Conservation (phyloP, 2,329 filamentous ascomycete genomes). For the Botryotinia convoluta region DNA sequence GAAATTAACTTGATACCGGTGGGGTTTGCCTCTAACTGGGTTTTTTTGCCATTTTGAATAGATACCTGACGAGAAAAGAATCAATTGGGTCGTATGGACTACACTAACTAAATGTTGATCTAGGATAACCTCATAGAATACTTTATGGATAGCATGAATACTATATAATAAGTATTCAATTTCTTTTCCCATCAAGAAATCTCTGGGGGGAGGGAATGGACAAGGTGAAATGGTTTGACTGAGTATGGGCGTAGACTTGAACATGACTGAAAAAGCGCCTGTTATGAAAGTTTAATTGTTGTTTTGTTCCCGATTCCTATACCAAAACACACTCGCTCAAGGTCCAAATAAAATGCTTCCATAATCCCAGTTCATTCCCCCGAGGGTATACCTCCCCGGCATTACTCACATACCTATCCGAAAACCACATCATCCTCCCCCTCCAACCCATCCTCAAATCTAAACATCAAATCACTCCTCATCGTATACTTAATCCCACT, state of each 20-base stretch:
- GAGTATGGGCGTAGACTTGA: background rate
- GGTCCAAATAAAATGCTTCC: background rate
- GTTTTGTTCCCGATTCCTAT: background rate
- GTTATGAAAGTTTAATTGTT: background rate
- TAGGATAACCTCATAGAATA: background rate
- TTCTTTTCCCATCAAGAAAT: background rate
- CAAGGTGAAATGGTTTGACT: background rate
- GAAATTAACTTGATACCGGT: background rate
- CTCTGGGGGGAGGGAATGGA: background rate
- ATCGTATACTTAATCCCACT: slow-evolving; percentile 56
- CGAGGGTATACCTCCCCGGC: background rate
- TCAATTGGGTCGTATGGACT: background rate
- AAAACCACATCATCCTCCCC: slow-evolving; percentile 9
- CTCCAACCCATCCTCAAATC: slow-evolving; percentile 29
- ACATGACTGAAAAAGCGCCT: background rate
- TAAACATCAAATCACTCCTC: slow-evolving; percentile 54
- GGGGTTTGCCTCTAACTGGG: too few species aligned
- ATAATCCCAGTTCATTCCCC: background rate
- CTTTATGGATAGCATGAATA: background rate
- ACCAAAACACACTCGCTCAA: background rate
- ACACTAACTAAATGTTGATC: background rate
- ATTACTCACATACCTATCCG: background rate
- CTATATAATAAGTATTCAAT: background rate
- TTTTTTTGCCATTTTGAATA: too few species aligned
- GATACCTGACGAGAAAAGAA: rapidly evolving